Conservation (phyloP, 208 protist species). For the Acanthamoeba royreba region DNA sequence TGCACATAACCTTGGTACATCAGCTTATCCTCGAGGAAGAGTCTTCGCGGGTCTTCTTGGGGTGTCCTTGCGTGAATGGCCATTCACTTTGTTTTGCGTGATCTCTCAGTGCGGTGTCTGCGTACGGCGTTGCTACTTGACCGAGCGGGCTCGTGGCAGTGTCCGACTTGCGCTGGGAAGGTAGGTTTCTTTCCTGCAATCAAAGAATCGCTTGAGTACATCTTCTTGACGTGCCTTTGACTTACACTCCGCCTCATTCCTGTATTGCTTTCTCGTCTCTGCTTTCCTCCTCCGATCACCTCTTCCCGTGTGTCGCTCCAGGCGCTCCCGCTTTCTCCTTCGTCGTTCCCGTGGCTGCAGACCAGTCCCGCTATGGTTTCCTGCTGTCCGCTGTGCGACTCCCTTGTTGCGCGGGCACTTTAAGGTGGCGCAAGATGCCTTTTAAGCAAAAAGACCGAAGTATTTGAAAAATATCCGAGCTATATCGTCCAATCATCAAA, state of each 20-base stretch:
- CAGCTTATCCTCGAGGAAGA: neutral
- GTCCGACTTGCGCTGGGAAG: neutral
- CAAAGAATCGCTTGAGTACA: neutral
- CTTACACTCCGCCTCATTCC: neutral
- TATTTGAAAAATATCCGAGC: neutral
- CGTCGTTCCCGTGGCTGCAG: neutral
- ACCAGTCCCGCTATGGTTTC: neutral
- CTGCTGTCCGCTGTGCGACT: neutral
- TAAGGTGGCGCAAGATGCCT: neutral
- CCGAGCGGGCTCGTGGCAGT: neutral
- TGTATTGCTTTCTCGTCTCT: neutral
- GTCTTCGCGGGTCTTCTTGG: neutral
- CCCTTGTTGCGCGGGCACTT: neutral
- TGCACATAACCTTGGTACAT: neutral
- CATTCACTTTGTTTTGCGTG: too few species aligned
- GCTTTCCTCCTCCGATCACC: neutral
- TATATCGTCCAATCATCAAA: too few species aligned
- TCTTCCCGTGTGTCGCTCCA: too few species aligned
- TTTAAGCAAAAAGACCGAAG: too few species aligned
- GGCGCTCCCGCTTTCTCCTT: neutral
- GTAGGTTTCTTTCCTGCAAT: neutral
- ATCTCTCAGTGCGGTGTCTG: neutral
- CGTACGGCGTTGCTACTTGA: neutral
- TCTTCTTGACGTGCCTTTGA: neutral
- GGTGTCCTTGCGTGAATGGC: too few species aligned